Evolutionary conservation across 305 asterid species (phyloP), one percentile per base, ranked within the genome.

Genomic region (Rubia peregrina): DNA sequence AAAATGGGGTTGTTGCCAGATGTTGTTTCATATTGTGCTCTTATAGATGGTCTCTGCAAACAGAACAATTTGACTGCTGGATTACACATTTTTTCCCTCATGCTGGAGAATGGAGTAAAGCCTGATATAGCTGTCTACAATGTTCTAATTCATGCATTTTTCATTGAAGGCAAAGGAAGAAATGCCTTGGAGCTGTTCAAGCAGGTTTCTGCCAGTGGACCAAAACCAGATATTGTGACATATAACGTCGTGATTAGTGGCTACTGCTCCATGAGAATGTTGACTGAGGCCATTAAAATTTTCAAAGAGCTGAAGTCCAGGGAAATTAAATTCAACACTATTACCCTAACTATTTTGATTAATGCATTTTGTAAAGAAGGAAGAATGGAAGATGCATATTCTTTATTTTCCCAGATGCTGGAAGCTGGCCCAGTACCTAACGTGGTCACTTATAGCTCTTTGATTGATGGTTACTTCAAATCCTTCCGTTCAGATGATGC

Each of bases 351-450:
- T 40, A 77, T 81, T 72, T 55, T 83, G 64, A 79, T 83, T 57
- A 77, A 79, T 68, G 82, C 82, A n/a, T 75, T 79, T 46, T 83
- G 87, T 70, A 83, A 79, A 81, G 84, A 79, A 77, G 84, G 82
- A 16, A 81, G 76, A 70, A 68, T 81, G 73, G 73, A 79, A 21
- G 79, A 81, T 64, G 87, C 85, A 4, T 61, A 67, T 53, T 73
- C 76, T 22, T 69, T 83, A 53, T 83, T 83, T 62, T 76, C 75
- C 19, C 53, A 43, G 46, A 83, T 76, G 82, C 55, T 65, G 78
- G 76, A 77, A 68, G 68, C 73, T 59, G 83, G 83, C 59, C 76
- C 73, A 3, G 24, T 22, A 41, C 88, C 84, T 59, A 81, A 81
- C 65, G 83, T 79, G 70, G 79, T 83, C 44, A 83, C 85, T 2